Base-by-base conservation (phyloP, 768 basidiomycete species). In the Auriculariales sp. region DNA sequence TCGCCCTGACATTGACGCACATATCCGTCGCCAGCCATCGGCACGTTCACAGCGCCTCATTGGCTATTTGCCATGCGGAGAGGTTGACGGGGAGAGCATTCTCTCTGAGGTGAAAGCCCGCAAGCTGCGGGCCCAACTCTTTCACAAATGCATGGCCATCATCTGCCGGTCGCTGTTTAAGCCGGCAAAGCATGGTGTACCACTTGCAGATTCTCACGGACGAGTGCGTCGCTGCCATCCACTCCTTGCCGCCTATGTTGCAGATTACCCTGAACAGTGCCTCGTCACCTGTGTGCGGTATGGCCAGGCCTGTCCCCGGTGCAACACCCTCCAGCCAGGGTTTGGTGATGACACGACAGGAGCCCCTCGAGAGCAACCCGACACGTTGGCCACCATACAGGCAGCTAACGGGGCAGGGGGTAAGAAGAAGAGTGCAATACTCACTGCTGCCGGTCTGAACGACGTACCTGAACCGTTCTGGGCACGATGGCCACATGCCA, bases 181-280 rank as follows among this genome's bases (percentile, higher is more conserved):
- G 0, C 67, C 66, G 9, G 56, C 65, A 0, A 52, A 48, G 2
- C 22, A 58, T 0, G 71, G 71, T 0, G 56, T 70, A 1, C 29
- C 53, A 0, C 67, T 71, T 56, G 55, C 39, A 0, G 61, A 66
- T 52, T 66, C 67, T 0, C 67, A 72, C 59, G 66, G 71, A 0
- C 6, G 49, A 0, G 28, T 61, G 0, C 59, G 64, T 0, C 55
- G 56, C 1, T 52, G 62, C 9, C 60, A 64, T 50, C 71, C 71
- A 0, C 67, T 75, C 31, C 53, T 75, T 2, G 69, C 71, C 0
- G 56, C 58, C 0, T 67, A 64, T 51, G 55, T 67, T 4, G 65
- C 64, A 0, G 68, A 73, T 54, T 67, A 71, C 51, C 72, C 72
- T 0, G 71, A 75, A 51, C 72, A 74, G 50, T 59, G 66, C 14